Evolutionary conservation across 2,329 filamentous ascomycete genomes (phyloP).

Genomic region (Piedraia hortae): DNA sequence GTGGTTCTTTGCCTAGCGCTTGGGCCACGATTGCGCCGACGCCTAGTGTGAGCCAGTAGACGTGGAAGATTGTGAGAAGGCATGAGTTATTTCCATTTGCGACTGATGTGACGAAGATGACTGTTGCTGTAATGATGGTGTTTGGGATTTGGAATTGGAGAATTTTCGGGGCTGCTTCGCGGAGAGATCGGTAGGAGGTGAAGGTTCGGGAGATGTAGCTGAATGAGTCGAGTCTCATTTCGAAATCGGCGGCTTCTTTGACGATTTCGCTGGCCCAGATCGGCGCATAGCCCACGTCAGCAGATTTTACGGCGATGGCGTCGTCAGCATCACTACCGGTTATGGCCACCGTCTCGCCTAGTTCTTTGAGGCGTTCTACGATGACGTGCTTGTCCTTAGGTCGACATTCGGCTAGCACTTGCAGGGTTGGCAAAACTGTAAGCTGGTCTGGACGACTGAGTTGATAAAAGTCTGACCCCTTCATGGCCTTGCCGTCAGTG

Average conservation of each 20-base stretch:
- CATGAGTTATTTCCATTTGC: constrained; percentile 39
- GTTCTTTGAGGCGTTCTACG: constrained; percentile 33
- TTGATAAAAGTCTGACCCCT: constrained; percentile 19
- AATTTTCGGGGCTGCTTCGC: constrained; percentile 27
- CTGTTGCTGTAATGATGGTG: constrained; percentile 67
- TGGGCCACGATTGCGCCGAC: constrained; percentile 89
- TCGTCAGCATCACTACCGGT: constrained; percentile 41
- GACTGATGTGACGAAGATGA: constrained; percentile 72
- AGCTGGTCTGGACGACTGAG: constrained; percentile 21
- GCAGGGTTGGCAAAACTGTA: constrained; percentile 31
- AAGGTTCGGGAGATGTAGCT: constrained; percentile 33
- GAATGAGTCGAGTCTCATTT: constrained; percentile 35
- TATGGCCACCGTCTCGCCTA: constrained; percentile 38
- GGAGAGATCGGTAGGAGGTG: constrained; percentile 32
- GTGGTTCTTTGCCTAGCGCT: constrained; percentile 73
- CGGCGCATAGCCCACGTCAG: constrained; percentile 41
- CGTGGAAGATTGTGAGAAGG: constrained; percentile 66
- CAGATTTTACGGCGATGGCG: constrained; percentile 35
- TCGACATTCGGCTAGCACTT: constrained; percentile 41
- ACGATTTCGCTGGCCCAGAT: constrained; percentile 37
- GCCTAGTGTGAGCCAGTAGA: constrained; percentile 89
- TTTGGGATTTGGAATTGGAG: constrained; percentile 54
- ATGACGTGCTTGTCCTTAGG: constrained; percentile 42
- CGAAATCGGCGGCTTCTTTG: constrained; percentile 33
- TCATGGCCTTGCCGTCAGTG: constrained; percentile 16